A percentile compares a stretch with the other conserved stretches of the same genome.
Conservation (phyloP, 2,329 filamentous ascomycete genomes). For the Ophiosphaerella narmari region DNA sequence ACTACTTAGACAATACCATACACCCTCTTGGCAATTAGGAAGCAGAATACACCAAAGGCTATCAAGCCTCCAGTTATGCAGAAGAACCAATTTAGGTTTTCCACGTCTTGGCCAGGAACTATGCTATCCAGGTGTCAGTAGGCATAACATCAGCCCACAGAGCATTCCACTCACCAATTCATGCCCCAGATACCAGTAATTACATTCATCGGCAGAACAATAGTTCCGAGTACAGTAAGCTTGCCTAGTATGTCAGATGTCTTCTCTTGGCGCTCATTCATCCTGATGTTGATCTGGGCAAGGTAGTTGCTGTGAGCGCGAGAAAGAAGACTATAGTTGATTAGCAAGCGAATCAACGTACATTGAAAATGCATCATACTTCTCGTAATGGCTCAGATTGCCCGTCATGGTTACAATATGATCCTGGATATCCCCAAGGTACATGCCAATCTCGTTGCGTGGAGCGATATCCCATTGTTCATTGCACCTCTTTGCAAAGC, state of each 20-base stretch:
- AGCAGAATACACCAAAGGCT: constrained; percentile 79
- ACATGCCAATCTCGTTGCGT: constrained; percentile 93
- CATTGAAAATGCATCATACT: constrained; percentile 60
- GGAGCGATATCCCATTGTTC: constrained; percentile 97
- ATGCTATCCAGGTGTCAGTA: constrained; percentile 49
- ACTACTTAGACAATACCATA: constrained; percentile 41
- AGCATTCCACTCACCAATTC: constrained; percentile 61
- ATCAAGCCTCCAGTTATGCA: constrained; percentile 73
- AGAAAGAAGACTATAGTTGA: constrained; percentile 71
- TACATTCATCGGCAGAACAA: constrained; percentile 98
- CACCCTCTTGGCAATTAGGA: constrained; percentile 76
- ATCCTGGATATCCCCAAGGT: constrained; percentile 97
- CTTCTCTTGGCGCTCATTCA: constrained; percentile 97
- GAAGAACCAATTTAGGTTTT: constrained; percentile 63
- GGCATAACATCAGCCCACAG: neutral
- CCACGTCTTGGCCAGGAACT: constrained; percentile 87
- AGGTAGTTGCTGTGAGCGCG: constrained; percentile 95
- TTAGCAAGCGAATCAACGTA: constrained; percentile 11
- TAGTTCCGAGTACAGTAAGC: constrained; percentile 92
- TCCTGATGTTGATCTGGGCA: constrained; percentile 98
- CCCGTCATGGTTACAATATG: constrained; percentile 99
- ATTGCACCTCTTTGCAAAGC: constrained; percentile 97
- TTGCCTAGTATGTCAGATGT: constrained; percentile 94
- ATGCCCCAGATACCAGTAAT: constrained; percentile 98
- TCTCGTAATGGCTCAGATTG: constrained; percentile 94